phyloP scores from a whole-genome alignment of 2,329 filamentous ascomycete species.

The Dryadomyces quercus-mongolicae region DNA sequence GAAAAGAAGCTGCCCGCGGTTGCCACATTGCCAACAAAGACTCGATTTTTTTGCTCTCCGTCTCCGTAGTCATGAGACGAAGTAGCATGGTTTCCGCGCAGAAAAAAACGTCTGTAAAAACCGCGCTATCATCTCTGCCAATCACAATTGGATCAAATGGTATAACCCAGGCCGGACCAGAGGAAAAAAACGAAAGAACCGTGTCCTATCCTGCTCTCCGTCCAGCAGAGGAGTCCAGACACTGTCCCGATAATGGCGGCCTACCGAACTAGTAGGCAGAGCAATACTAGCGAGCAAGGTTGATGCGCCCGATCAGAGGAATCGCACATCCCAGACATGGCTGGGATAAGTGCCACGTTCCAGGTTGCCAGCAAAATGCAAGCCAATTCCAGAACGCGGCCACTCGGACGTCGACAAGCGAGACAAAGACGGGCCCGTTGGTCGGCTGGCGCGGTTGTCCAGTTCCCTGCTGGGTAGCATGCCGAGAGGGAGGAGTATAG shows the following conservation, averaged over 20 bases:
- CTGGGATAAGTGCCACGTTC: neutral
- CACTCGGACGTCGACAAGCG: constrained; percentile 11
- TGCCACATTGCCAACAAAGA: constrained; percentile 73
- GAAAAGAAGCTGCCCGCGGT: constrained; percentile 56
- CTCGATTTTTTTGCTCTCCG: constrained; percentile 94
- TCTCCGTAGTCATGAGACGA: constrained; percentile 29
- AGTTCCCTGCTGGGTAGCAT: constrained; percentile 10
- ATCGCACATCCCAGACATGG: constrained; percentile 13
- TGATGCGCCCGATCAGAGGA: constrained; percentile 47
- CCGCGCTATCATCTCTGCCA: constrained; percentile 51
- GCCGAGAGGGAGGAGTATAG: constrained; percentile 25
- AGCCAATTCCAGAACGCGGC: constrained; percentile 1
- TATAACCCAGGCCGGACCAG: constrained; percentile 15
- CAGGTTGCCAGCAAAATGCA: neutral
- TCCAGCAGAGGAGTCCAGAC: neutral
- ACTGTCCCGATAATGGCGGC: constrained; percentile 31
- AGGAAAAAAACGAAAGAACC: constrained; percentile 29
- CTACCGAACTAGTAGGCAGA: constrained; percentile 20
- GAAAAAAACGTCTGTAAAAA: constrained; percentile 96
- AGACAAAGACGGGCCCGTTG: constrained; percentile 9
- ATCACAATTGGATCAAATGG: neutral
- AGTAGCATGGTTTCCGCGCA: constrained; percentile 39
- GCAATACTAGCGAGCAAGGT: constrained; percentile 28
- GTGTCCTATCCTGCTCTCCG: neutral
- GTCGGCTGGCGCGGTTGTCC: constrained; percentile 11